A percentile compares a stretch with the other conserved stretches of the same genome.
Evolutionary conservation across 257 asterid species (phyloP).

Genomic region (Lithospermum erythrorhizon): DNA sequence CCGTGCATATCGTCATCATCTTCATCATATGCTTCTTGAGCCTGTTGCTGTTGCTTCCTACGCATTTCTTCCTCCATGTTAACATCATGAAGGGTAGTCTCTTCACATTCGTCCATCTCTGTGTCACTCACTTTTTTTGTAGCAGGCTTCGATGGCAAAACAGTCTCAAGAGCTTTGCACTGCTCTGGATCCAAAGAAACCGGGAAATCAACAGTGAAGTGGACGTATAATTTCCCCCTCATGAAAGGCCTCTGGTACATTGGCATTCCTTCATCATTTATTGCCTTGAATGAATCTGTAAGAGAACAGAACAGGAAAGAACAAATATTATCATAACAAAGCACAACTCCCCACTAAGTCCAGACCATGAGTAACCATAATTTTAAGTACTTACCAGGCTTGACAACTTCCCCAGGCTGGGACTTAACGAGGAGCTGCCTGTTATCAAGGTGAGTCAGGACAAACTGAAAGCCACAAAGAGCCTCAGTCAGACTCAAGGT

Average conservation of each 20-base stretch:
- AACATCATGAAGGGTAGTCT: conserved; percentile 38
- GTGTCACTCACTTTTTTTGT: conserved; percentile 19
- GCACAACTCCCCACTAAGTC: too few species aligned
- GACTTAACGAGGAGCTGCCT: conserved; percentile 82
- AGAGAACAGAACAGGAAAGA: background rate
- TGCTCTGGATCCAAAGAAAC: conserved; percentile 50
- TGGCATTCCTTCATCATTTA: conserved; percentile 89
- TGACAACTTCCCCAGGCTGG: conserved; percentile 79
- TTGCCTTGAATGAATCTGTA: conserved; percentile 72
- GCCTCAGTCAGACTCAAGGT: conserved; percentile 74
- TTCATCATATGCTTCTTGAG: conserved; percentile 46
- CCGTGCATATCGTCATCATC: conserved; percentile 43
- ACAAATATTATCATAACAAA: background rate
- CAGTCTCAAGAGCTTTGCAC: conserved; percentile 41
- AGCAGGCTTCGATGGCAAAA: conserved; percentile 30
- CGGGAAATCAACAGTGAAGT: conserved; percentile 70
- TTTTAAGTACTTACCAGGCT: conserved; percentile 44
- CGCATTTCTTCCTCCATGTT: conserved; percentile 49
- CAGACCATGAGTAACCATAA: too few species aligned
- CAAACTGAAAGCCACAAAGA: conserved; percentile 81
- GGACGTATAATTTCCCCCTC: conserved; percentile 66
- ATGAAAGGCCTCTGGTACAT: conserved; percentile 70
- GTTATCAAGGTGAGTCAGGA: conserved; percentile 67
- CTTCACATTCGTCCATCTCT: conserved; percentile 51
- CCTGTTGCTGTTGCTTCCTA: conserved; percentile 33